Evolutionary conservation across 2,329 filamentous ascomycete species (phyloP).

Genomic region (Xylaria sp.): DNA sequence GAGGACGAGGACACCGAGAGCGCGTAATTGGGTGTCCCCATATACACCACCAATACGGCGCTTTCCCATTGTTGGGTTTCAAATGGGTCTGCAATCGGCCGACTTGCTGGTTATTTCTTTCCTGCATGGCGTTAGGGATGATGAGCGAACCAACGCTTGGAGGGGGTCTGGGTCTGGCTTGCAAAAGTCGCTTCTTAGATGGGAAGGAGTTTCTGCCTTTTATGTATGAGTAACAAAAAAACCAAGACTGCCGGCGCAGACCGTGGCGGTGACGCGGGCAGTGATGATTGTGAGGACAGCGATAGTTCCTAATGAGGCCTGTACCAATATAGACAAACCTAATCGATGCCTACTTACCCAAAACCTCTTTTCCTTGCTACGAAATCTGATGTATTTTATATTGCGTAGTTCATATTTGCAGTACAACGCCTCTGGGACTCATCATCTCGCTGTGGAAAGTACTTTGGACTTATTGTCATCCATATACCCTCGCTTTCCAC

Average conservation of each 20-base stretch:
- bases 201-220: conserved; percentile 9
- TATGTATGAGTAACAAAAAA: conserved; percentile 29
- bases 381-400: not conserved
- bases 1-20: conserved; percentile 47
- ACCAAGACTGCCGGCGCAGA: conserved; percentile 13
- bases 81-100: conserved; percentile 11
- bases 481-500: too few relatives aligned
- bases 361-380: not conserved
- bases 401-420: not conserved
- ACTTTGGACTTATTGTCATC: too few relatives aligned
- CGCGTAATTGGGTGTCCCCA: conserved; percentile 31
- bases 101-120: conserved; percentile 23
- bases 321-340: conserved; percentile 15
- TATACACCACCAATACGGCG: not conserved
- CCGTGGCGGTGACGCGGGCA: not conserved
- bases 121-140: conserved; percentile 33
- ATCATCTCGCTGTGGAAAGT: too few relatives aligned
- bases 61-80: conserved; percentile 17
- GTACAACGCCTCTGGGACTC: too few relatives aligned
- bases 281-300: not conserved
- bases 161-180: not conserved
- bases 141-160: conserved; percentile 18
- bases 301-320: not conserved
- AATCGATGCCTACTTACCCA: conserved; percentile 10
- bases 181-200: conserved; percentile 17